Conservation (phyloP, 2,329 filamentous ascomycete genomes). For the Cladophialophora exuberans region DNA sequence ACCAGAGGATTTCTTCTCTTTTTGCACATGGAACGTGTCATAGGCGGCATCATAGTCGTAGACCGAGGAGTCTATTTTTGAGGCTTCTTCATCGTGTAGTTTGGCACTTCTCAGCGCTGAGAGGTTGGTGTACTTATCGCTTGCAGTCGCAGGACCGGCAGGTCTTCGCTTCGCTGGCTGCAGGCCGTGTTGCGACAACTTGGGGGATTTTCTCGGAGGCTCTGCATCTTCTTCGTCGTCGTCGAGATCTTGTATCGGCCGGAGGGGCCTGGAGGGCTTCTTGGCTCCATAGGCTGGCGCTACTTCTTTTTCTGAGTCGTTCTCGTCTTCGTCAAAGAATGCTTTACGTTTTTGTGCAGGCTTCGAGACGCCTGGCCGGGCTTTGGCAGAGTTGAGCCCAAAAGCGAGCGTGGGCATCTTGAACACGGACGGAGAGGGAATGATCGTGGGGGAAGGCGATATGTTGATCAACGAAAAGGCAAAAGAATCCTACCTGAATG, state of each 20-base stretch:
- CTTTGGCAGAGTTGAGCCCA: constrained; percentile 47
- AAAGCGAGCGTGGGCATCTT: constrained; percentile 42
- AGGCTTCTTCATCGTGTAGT: constrained; percentile 48
- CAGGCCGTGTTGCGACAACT: constrained; percentile 29
- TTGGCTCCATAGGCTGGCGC: constrained; percentile 22
- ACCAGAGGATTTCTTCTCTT: constrained; percentile 33
- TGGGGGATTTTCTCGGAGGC: constrained; percentile 41
- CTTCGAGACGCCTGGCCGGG: constrained; percentile 32
- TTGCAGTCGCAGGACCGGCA: constrained; percentile 4
- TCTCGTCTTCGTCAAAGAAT: constrained; percentile 49
- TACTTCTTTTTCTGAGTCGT: constrained; percentile 34
- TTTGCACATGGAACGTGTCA: constrained; percentile 48
- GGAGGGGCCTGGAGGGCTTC: constrained; percentile 35
- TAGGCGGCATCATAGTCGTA: constrained; percentile 56
- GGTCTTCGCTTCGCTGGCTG: constrained; percentile 31
- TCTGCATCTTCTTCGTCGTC: constrained; percentile 28
- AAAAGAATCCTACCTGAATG: not conserved
- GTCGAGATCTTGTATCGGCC: constrained; percentile 19
- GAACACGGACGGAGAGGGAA: not conserved
- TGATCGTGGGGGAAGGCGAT: too few relatives aligned
- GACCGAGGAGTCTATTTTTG: constrained; percentile 50
- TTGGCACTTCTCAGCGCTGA: constrained; percentile 50
- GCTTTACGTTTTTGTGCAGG: constrained; percentile 52
- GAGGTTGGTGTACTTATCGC: constrained; percentile 48
- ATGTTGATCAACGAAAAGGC: not conserved